Conservation (phyloP, 306 rosid genomes). For the Argentina anserina region DNA sequence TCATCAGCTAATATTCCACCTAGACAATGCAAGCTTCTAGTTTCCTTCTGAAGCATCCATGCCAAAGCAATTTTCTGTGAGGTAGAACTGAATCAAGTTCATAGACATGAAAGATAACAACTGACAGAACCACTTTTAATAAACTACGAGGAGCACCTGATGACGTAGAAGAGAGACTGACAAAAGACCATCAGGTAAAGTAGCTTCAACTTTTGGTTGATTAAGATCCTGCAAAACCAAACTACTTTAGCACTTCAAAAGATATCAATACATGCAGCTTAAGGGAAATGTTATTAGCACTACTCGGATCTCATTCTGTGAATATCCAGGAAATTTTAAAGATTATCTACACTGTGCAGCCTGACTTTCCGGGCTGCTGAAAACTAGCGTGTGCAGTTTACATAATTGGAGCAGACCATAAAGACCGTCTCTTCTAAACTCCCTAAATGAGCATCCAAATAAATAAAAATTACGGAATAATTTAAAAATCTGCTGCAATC, state of each 20-base stretch:
- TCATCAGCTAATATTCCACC: constrained; percentile 99
- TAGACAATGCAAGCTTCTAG: constrained; percentile 84
- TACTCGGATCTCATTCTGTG: neutral
- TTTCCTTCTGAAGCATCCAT: constrained; percentile 98
- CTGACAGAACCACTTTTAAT: constrained; percentile 5
- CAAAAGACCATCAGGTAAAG: constrained; percentile 70
- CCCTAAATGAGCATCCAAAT: neutral
- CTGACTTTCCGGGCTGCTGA: neutral
- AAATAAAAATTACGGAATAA: neutral
- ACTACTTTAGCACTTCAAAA: constrained; percentile 15
- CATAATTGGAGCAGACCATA: neutral
- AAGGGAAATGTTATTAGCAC: neutral
- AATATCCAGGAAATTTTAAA: neutral
- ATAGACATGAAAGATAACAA: constrained; percentile 13
- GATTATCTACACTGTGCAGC: neutral
- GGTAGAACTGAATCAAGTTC: constrained; percentile 21
- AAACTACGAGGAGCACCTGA: constrained; percentile 59
- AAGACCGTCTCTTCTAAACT: neutral
- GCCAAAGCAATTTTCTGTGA: constrained; percentile 90
- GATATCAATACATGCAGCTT: neutral
- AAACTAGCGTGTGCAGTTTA: neutral
- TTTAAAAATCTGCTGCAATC: neutral
- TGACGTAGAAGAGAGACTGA: constrained; percentile 88
- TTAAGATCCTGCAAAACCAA: constrained; percentile 75
- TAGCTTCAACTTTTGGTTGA: constrained; percentile 67